These are phyloP conservation scores for Thermothelomyces thermophilus DNA, from an alignment of 2,329 filamentous ascomycete species.

Conservation along the genomic window DNA sequence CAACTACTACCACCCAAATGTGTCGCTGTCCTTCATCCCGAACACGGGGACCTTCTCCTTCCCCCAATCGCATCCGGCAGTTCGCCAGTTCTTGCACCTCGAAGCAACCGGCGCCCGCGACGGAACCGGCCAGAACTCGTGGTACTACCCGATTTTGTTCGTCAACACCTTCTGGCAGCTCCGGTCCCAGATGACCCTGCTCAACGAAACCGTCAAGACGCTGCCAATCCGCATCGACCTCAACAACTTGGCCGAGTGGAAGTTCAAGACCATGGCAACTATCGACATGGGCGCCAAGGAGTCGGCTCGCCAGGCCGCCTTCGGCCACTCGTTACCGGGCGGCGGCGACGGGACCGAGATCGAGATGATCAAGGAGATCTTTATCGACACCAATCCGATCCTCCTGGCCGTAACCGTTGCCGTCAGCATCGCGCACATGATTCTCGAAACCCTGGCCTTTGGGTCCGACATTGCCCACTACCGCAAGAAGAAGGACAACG, in stretches of 20 bases:
- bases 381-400: conserved; percentile 90
- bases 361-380: conserved; percentile 93
- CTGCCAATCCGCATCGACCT: conserved; percentile 79
- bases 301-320: conserved; percentile 69
- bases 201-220: conserved; percentile 82
- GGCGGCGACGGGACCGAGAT: conserved; percentile 89
- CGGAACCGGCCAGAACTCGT: conserved; percentile 75
- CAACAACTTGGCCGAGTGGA: conserved; percentile 78
- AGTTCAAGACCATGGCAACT: conserved; percentile 77
- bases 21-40: conserved; percentile 81
- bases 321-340: conserved; percentile 62
- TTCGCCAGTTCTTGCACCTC: conserved; percentile 70
- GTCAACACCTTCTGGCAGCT: conserved; percentile 98
- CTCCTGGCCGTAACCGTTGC: conserved; percentile 77
- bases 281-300: conserved; percentile 86
- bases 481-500: conserved; percentile 99
- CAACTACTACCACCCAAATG: conserved; percentile 93
- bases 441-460: conserved; percentile 94
- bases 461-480: conserved; percentile 97
- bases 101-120: conserved; percentile 79
- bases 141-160: conserved; percentile 88
- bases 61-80: conserved; percentile 61
- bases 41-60: conserved; percentile 66
- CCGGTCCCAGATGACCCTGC: conserved; percentile 77
- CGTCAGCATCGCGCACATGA: conserved; percentile 83